Conservation (phyloP, 768 basidiomycete genomes). For the Lentinula boryana region DNA sequence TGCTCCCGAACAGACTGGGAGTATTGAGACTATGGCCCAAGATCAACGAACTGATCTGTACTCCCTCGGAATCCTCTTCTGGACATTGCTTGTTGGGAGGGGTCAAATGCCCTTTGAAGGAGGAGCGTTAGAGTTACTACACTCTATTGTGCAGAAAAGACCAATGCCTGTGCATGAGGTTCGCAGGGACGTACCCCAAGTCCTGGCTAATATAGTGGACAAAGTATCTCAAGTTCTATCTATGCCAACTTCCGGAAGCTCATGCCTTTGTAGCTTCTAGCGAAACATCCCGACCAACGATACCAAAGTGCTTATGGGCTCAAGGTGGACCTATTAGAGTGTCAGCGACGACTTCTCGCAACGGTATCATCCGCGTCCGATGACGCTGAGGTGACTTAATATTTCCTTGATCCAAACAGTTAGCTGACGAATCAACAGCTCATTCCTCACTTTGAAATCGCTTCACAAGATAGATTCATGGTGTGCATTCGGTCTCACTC, state of each 20-base stretch:
- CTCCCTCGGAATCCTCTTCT: conserved; percentile 66
- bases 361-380: conserved; percentile 53
- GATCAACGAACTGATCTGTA: conserved; percentile 74
- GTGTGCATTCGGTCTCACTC: conserved; percentile 26
- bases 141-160: conserved; percentile 65
- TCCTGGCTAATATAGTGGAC: conserved; percentile 64
- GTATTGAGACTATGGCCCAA: conserved; percentile 64
- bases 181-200: conserved; percentile 65
- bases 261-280: conserved; percentile 40
- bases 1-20: conserved; percentile 72
- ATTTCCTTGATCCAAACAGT: not conserved
- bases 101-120: conserved; percentile 62
- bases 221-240: conserved; percentile 33
- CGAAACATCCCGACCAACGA: conserved; percentile 60
- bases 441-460: conserved; percentile 65
- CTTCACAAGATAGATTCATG: conserved; percentile 57
- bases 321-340: conserved; percentile 61
- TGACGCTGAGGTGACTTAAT: conserved; percentile 40
- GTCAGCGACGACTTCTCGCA: conserved; percentile 56
- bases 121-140: conserved; percentile 54
- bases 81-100: conserved; percentile 68
- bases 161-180: conserved; percentile 76
- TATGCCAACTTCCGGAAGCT: not conserved
- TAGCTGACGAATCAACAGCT: conserved; percentile 31
- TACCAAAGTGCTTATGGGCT: conserved; percentile 72